phyloP scores from a whole-genome alignment of 164 flowering plant species.

The Litsea cubeba region DNA sequence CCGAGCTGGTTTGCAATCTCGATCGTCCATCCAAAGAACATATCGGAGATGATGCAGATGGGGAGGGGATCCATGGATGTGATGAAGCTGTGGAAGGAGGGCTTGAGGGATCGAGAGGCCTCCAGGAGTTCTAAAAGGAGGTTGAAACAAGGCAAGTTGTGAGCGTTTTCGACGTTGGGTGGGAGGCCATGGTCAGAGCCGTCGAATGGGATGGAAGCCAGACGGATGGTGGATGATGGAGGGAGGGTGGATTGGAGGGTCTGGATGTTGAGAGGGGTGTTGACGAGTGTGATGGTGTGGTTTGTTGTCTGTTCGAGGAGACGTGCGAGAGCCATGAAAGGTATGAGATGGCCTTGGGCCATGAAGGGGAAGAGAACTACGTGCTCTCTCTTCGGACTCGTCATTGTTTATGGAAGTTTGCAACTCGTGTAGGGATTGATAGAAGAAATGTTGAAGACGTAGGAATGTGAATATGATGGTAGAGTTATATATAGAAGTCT shows the following conservation, averaged over 20 bases:
- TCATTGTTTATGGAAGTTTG: background rate
- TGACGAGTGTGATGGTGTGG: constrained; percentile 16
- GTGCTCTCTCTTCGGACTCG: background rate
- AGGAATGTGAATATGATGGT: too few relatives aligned
- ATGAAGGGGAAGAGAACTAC: constrained; percentile 20
- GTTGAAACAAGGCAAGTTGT: constrained; percentile 2
- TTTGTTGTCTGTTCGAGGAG: background rate
- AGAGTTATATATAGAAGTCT: too few relatives aligned
- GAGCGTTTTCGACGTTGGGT: constrained; percentile 13
- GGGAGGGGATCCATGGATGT: background rate
- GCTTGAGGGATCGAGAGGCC: constrained; percentile 11
- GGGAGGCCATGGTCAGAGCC: constrained; percentile 16
- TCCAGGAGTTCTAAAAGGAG: constrained; percentile 1
- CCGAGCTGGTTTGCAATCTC: constrained; percentile 11
- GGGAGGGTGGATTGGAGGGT: constrained; percentile 6
- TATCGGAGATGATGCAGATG: constrained; percentile 13
- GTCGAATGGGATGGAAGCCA: constrained; percentile 17
- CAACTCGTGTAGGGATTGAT: background rate
- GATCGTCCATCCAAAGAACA: constrained; percentile 14
- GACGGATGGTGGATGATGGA: background rate
- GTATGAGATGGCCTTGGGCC: constrained; percentile 15
- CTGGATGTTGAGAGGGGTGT: constrained; percentile 11
- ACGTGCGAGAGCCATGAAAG: constrained; percentile 15
- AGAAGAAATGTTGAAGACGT: background rate
- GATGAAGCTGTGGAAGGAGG: constrained; percentile 10